These are phyloP conservation scores for Magnaporthiopsis incrustans DNA, from an alignment of 2,329 filamentous ascomycete genomes.

Conservation along the genomic window DNA sequence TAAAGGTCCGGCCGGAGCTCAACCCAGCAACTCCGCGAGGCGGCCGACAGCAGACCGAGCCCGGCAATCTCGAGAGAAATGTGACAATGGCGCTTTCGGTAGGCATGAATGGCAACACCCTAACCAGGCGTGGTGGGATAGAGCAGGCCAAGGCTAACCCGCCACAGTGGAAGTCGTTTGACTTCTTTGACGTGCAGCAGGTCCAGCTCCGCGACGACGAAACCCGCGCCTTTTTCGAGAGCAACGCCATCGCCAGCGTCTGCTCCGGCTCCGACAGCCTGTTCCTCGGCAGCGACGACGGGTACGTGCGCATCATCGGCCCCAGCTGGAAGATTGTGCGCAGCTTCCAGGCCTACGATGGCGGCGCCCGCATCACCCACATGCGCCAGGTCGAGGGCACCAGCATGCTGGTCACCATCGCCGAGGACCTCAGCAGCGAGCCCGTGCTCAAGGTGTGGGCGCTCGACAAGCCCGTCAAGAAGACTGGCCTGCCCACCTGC, in stretches of 20 bases:
- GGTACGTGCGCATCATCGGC: slow-evolving; percentile 79
- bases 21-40: too few relatives aligned
- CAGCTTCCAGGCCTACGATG: slow-evolving; percentile 80
- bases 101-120: neutral
- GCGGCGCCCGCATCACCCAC: slow-evolving; percentile 61
- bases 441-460: slow-evolving; percentile 97
- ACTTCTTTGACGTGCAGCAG: slow-evolving; percentile 94
- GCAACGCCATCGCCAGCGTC: slow-evolving; percentile 73
- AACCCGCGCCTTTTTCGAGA: slow-evolving; percentile 69
- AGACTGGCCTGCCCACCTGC: slow-evolving; percentile 81
- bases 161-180: slow-evolving; percentile 91
- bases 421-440: slow-evolving; percentile 82
- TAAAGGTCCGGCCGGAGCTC: too few relatives aligned
- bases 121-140: neutral
- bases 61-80: slow-evolving; percentile 11
- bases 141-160: neutral
- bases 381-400: slow-evolving; percentile 90
- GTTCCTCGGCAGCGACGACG: slow-evolving; percentile 80
- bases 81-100: slow-evolving; percentile 26
- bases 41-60: too few relatives aligned
- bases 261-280: slow-evolving; percentile 83
- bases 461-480: slow-evolving; percentile 87
- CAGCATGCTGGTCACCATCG: slow-evolving; percentile 74
- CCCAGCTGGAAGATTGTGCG: slow-evolving; percentile 79
- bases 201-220: slow-evolving; percentile 75